A percentile compares a stretch with the other conserved stretches of the same genome.
Conservation (phyloP, 208 protist species). For the Endotrypanum monterogeii region DNA sequence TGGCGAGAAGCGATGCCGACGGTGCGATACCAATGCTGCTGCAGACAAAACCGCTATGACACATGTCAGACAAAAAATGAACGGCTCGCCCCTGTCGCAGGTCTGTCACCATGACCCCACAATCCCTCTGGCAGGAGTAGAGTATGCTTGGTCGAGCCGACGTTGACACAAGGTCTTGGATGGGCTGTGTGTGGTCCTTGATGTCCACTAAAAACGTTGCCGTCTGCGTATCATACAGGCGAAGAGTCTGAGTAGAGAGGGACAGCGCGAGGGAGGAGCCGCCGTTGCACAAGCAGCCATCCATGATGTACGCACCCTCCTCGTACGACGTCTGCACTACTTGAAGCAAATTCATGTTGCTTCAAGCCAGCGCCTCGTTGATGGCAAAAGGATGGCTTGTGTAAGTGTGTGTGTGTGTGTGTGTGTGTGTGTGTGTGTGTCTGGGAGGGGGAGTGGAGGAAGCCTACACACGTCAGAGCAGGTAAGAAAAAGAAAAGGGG, state of each 20-base stretch:
- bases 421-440: conserved; percentile 6
- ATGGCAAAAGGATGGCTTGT: not conserved
- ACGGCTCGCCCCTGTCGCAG: conserved; percentile 45
- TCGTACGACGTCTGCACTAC: conserved; percentile 61
- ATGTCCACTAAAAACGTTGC: conserved; percentile 52
- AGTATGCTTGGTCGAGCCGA: conserved; percentile 50
- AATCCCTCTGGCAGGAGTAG: conserved; percentile 78
- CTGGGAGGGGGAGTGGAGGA: not conserved
- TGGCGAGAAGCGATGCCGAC: conserved; percentile 38
- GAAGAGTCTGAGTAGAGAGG: conserved; percentile 57
- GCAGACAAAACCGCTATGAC: conserved; percentile 39
- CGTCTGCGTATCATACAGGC: conserved; percentile 62
- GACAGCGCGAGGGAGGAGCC: conserved; percentile 55
- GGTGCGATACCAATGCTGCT: conserved; percentile 61
- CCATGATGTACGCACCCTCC: conserved; percentile 59
- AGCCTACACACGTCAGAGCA: not conserved
- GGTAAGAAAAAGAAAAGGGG: not conserved
- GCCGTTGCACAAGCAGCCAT: conserved; percentile 69
- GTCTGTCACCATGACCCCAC: conserved; percentile 81
- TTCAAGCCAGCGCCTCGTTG: not conserved
- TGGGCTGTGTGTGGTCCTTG: conserved; percentile 60
- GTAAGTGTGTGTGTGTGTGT: conserved; percentile 5
- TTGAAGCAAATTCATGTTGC: conserved; percentile 46
- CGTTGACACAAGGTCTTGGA: conserved; percentile 58
- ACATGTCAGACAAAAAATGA: conserved; percentile 73